Evolutionary conservation across 1,284 basidiomycete genomes (phyloP).

Genomic region (Phellopilus nigrolimitatus): DNA sequence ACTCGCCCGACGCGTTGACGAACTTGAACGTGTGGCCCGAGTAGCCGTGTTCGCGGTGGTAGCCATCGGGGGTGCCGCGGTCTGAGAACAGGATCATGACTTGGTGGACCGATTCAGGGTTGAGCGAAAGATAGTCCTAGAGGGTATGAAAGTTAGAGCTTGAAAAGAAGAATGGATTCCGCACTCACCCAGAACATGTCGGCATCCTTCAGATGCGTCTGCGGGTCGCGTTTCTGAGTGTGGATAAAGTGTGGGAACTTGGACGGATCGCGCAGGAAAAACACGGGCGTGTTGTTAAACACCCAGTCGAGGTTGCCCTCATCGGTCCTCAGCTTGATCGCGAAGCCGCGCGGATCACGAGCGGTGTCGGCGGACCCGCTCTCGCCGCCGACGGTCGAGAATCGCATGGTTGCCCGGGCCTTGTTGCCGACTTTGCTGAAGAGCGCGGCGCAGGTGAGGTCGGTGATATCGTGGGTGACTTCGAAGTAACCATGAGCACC

Average conservation of each 20-base stretch:
- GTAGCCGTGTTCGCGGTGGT: slow-evolving; percentile 83
- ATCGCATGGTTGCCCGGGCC: slow-evolving; percentile 70
- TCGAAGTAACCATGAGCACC: slow-evolving; percentile 94
- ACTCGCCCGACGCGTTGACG: slow-evolving; percentile 76
- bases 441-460: slow-evolving; percentile 72
- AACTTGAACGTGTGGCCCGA: slow-evolving; percentile 92
- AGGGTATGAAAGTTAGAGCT: no score
- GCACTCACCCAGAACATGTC: slow-evolving; percentile 76
- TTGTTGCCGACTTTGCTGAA: slow-evolving; percentile 71
- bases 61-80: slow-evolving; percentile 86
- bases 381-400: slow-evolving; percentile 88
- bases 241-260: slow-evolving; percentile 95
- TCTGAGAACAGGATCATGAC: slow-evolving; percentile 88
- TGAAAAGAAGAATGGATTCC: no score
- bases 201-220: slow-evolving; percentile 81
- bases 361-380: slow-evolving; percentile 85
- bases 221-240: slow-evolving; percentile 90
- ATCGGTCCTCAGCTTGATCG: slow-evolving; percentile 85
- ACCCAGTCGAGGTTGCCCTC: slow-evolving; percentile 92
- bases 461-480: slow-evolving; percentile 77
- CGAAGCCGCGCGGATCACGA: slow-evolving; percentile 90
- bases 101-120: slow-evolving; percentile 90
- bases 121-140: slow-evolving; percentile 90
- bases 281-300: slow-evolving; percentile 88
- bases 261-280: slow-evolving; percentile 81